Base-by-base conservation (phyloP, 768 basidiomycete genomes). In the Russula sp. region DNA sequence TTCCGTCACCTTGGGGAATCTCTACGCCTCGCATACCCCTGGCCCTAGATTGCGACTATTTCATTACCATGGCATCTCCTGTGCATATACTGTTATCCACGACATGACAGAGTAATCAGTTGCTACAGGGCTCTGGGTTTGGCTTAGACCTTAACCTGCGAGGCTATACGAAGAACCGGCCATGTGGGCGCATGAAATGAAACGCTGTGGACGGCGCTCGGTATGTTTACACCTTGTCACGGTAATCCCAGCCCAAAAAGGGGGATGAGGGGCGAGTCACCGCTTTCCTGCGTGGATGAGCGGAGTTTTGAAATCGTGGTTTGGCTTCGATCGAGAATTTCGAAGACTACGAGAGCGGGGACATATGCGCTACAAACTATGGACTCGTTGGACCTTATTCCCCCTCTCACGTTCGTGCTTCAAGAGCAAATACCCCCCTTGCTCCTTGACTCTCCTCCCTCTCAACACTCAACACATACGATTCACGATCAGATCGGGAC, bases 371-470 rank as follows among this genome's bases (percentile, higher is more conserved):
- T 5, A 14, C 29, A 20, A 41, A 25, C 43, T 35, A 25, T 22
- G 46, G 22, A n/a, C 22, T 13, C 0, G 36, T 8, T 10, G 49
- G 50, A 7, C 56, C 48, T 57, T 52, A 39, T 52, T 38, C 25
- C 25, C 49, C 49, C 56, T 52, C 50, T 32, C 49, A 62, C 56
- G 55, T 58, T 53, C n/a, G 45, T 47, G 20, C 29, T 5, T 10
- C 16, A 34, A 47, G 41, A 52, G 43, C 13, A 43, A 51, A 52
- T 62, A 47, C 3, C 32, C 16, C 10, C 7, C 1, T n/a, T 1
- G 1, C 9, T 22, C 6, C 11, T 14, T 36, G 6, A 34, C 34
- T n/a, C 22, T 41, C 51, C 16, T 3, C 10, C 38, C 22, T 9
- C 25, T 25, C 52, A 41, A 41, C 22, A 13, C 25, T 13, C 8